Base-by-base conservation (phyloP, 2,329 filamentous ascomycete species). In the Aspergillus aculeatinus region DNA sequence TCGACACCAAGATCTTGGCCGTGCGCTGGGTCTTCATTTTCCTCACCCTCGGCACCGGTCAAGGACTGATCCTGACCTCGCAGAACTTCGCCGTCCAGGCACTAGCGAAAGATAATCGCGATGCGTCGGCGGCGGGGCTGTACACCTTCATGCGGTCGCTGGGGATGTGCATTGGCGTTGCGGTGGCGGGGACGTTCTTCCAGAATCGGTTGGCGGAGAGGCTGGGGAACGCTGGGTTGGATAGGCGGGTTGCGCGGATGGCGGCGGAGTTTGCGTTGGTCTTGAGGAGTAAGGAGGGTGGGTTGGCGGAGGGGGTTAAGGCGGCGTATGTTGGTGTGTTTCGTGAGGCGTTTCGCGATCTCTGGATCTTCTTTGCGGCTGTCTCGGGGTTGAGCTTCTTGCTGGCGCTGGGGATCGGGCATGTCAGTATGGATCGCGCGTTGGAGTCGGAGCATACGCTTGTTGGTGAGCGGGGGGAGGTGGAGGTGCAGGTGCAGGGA, bases 61-160 rank as follows among this genome's bases (percentile, higher is more conserved):
- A 52, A 2, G 59, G 59, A 2, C 48, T 58, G 5, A 19, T 55
- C 3, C 48, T 61, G 9, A 27, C 51, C 5, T 33, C 55, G 4
- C 48, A 49, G 5, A 48, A 55, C 14, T 52, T 57, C 4, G 44
- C 59, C 31, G 29, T 58, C 9, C 55, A 61, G 33, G 55, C 59
- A 1, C 10, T 44, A 3, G n/a, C 57, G 2, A 16, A 48, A 0
- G 59, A 55, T 21, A 47, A 51, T 1, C 48, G 54, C 7, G 33
- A 51, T n/a, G 55, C 59, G 6, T 23, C 35, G 3, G 47, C 55
- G 1, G 57, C 59, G 2, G 55, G 44, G 5, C 57, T 39, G 14
- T 61, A 57, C 55, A 52, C 55, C 1, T 58, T 58, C 10, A 51
- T 61, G 55, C 59, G 55, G 5, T 47, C 55, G 11, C 39, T 58